Conservation (phyloP, 1,284 basidiomycete genomes). For the Cryptococcus depauperatus region DNA sequence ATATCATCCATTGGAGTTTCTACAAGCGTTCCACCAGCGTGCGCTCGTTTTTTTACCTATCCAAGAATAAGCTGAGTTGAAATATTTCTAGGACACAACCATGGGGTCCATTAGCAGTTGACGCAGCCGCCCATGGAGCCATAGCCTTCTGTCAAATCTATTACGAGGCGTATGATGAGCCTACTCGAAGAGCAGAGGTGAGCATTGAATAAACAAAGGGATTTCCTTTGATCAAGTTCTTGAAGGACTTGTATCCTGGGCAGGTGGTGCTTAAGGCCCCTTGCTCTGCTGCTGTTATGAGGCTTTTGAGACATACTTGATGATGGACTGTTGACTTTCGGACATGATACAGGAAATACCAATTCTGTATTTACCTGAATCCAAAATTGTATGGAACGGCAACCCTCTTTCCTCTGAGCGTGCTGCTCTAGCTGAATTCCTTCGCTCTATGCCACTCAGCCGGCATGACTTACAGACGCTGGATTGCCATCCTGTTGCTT, state of each 20-base stretch:
- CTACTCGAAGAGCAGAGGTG: constrained; percentile 27
- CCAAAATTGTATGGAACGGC: constrained; percentile 42
- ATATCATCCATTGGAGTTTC: neutral
- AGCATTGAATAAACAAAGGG: too few relatives aligned
- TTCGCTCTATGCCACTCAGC: constrained; percentile 30
- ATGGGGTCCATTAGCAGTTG: constrained; percentile 34
- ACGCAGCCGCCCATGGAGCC: constrained; percentile 39
- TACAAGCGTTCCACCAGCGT: neutral
- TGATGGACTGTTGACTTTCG: too few relatives aligned
- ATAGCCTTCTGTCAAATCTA: constrained; percentile 42
- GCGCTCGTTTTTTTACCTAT: neutral
- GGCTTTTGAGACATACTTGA: too few relatives aligned
- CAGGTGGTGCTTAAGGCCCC: neutral
- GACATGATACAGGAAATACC: constrained; percentile 35
- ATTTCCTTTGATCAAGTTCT: neutral
- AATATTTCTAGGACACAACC: constrained; percentile 13
- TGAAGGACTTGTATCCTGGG: neutral
- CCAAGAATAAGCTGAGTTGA: neutral
- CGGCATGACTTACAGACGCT: constrained; percentile 39
- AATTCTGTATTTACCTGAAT: constrained; percentile 29
- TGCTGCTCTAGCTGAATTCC: constrained; percentile 25
- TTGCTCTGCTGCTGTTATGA: neutral
- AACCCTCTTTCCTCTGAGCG: constrained; percentile 25
- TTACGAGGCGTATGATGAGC: constrained; percentile 42
- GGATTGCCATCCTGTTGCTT: constrained; percentile 37